Conservation (phyloP, 2,329 filamentous ascomycete species). For the Cordyceps tenuipes region DNA sequence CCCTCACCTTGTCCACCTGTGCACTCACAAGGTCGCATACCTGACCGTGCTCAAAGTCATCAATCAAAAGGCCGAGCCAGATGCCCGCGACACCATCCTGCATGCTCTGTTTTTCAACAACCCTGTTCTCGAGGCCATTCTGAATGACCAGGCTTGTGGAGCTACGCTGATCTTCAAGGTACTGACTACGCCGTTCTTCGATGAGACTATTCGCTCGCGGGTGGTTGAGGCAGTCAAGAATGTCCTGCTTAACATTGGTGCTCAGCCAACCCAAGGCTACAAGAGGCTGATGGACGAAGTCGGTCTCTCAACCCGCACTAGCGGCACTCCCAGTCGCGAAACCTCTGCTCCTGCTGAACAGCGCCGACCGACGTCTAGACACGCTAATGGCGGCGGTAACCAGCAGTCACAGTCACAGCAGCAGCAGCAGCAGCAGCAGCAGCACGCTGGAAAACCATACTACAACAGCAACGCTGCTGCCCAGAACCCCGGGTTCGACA, state of each 20-base stretch:
- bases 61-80: constrained; percentile 90
- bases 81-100: constrained; percentile 82
- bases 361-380: constrained; percentile 43
- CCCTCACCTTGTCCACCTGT: constrained; percentile 86
- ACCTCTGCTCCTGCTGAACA: constrained; percentile 30
- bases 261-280: constrained; percentile 89
- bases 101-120: constrained; percentile 93
- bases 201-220: constrained; percentile 79
- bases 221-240: constrained; percentile 88
- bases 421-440: constrained; percentile 29
- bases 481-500: constrained; percentile 39
- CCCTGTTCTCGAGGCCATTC: constrained; percentile 77
- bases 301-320: constrained; percentile 64
- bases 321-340: constrained; percentile 32
- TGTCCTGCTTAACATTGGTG: constrained; percentile 83
- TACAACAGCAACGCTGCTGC: constrained; percentile 38
- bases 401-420: constrained; percentile 30
- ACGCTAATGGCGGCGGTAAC: constrained; percentile 34
- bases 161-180: constrained; percentile 98
- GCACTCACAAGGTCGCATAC: constrained; percentile 97
- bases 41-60: constrained; percentile 96
- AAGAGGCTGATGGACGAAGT: constrained; percentile 99
- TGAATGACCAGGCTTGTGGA: constrained; percentile 84
- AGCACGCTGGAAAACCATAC: constrained; percentile 41
- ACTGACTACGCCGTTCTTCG: constrained; percentile 92